Conservation (phyloP, 495 filamentous ascomycete genomes). For the Penicillium coprophilum region DNA sequence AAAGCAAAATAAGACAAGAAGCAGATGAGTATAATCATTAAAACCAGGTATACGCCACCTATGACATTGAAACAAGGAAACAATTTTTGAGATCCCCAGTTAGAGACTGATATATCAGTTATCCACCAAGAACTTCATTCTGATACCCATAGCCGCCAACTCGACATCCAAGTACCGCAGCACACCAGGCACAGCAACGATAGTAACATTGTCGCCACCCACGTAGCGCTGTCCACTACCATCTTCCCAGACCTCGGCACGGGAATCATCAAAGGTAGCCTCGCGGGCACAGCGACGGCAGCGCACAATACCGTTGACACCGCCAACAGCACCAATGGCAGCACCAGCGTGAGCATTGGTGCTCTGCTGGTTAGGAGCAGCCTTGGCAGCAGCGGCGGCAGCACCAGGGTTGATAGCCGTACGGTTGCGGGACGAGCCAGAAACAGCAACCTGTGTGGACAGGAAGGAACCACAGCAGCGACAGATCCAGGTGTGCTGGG, state of each 20-base stretch:
- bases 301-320: conserved; percentile 67
- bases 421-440: conserved; percentile 33
- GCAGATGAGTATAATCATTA: conserved; percentile 19
- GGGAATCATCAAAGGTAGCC: conserved; percentile 59
- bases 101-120: conserved; percentile 28
- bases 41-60: conserved; percentile 29
- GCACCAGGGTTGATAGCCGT: conserved; percentile 32
- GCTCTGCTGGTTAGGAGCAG: conserved; percentile 32
- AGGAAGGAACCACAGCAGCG: conserved; percentile 84
- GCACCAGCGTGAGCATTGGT: conserved; percentile 13
- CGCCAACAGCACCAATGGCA: conserved; percentile 29
- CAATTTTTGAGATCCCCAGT: conserved; percentile 18
- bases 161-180: conserved; percentile 93
- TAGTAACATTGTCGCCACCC: conserved; percentile 84
- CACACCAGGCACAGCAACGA: conserved; percentile 90
- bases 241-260: conserved; percentile 86
- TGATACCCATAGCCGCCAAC: conserved; percentile 87
- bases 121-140: conserved; percentile 82
- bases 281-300: conserved; percentile 80
- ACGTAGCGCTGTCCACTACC: conserved; percentile 75
- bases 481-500: conserved; percentile 84
- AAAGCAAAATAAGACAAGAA: conserved; percentile 16
- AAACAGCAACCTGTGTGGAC: conserved; percentile 71
- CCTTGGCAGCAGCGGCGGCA: conserved; percentile 35
- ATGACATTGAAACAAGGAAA: conserved; percentile 28